Conservation (phyloP, 2,329 filamentous ascomycete genomes). For the Phaeoacremonium minimum region DNA sequence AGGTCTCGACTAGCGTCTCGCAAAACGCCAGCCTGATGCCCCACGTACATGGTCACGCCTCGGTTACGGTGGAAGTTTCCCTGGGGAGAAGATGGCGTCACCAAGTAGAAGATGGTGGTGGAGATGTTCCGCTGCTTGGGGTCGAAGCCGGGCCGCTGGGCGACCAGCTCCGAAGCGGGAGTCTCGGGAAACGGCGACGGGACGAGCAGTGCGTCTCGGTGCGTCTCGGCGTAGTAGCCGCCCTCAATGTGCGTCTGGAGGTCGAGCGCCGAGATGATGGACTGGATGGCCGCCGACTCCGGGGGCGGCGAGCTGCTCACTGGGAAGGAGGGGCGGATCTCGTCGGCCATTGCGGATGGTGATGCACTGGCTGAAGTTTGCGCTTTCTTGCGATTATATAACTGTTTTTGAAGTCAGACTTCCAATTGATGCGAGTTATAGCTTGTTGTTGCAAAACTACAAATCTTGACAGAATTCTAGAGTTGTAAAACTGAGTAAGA, state of each 20-base stretch:
- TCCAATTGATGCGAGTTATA: no score
- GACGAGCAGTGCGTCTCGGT: constrained; percentile 45
- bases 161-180: constrained; percentile 30
- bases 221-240: constrained; percentile 61
- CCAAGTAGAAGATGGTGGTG: constrained; percentile 61
- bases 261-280: constrained; percentile 31
- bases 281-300: constrained; percentile 9
- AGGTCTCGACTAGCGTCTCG: no score
- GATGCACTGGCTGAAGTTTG: neutral
- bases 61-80: constrained; percentile 62
- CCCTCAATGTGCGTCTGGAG: constrained; percentile 57
- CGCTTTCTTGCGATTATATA: neutral
- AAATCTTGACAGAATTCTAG: no score
- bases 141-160: constrained; percentile 28
- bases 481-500: no score
- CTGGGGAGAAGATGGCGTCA: constrained; percentile 50
- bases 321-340: neutral
- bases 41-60: constrained; percentile 54
- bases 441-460: no score
- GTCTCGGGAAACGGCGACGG: constrained; percentile 47
- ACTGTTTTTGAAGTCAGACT: neutral
- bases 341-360: neutral
- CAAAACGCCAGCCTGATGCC: no score
- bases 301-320: neutral
- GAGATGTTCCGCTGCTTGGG: constrained; percentile 44